Percentiles rank a stretch among this genome's conserved stretches.
Conservation (phyloP, 2,329 filamentous ascomycete genomes). For the Pezicula neosporulosa region DNA sequence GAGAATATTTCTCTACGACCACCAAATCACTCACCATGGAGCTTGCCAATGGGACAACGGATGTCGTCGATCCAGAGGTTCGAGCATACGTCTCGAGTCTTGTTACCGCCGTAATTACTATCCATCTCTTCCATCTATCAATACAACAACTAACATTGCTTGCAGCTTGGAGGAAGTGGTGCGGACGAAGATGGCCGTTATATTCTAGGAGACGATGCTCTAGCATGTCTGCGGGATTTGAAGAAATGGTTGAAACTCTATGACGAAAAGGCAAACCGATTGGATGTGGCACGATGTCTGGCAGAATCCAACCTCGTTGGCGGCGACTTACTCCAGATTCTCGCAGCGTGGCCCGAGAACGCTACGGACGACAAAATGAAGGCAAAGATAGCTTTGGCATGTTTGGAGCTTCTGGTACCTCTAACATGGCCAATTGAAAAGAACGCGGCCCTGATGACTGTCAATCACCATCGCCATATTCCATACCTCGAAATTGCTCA, state of each 20-base stretch:
- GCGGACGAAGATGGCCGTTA: slow-evolving; percentile 79
- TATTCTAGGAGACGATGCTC: slow-evolving; percentile 85
- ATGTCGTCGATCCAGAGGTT: slow-evolving; percentile 84
- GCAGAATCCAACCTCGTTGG: slow-evolving; percentile 89
- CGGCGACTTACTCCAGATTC: slow-evolving; percentile 85
- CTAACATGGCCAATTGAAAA: slow-evolving; percentile 91
- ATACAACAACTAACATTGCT: slow-evolving; percentile 13
- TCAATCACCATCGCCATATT: slow-evolving; percentile 89
- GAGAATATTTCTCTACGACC: background rate
- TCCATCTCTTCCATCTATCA: slow-evolving; percentile 7
- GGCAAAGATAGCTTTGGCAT: slow-evolving; percentile 76
- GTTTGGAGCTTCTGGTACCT: slow-evolving; percentile 85
- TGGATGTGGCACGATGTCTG: slow-evolving; percentile 91
- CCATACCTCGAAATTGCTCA: slow-evolving; percentile 88
- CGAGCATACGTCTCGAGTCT: slow-evolving; percentile 91
- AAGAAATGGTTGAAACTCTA: slow-evolving; percentile 94
- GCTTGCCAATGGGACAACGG: slow-evolving; percentile 44
- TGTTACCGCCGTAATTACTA: slow-evolving; percentile 65
- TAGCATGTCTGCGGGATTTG: slow-evolving; percentile 88
- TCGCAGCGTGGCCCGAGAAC: slow-evolving; percentile 76
- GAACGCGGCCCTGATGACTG: slow-evolving; percentile 75
- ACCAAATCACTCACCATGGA: slow-evolving; percentile 46
- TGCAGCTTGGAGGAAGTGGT: slow-evolving; percentile 79
- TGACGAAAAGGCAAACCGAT: slow-evolving; percentile 88
- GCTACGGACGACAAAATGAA: slow-evolving; percentile 71